Evolutionary conservation across 2,329 filamentous ascomycete species (phyloP), one percentile per base, ranked within the genome.

Genomic region (Stagonosporopsis cucurbitacearum): DNA sequence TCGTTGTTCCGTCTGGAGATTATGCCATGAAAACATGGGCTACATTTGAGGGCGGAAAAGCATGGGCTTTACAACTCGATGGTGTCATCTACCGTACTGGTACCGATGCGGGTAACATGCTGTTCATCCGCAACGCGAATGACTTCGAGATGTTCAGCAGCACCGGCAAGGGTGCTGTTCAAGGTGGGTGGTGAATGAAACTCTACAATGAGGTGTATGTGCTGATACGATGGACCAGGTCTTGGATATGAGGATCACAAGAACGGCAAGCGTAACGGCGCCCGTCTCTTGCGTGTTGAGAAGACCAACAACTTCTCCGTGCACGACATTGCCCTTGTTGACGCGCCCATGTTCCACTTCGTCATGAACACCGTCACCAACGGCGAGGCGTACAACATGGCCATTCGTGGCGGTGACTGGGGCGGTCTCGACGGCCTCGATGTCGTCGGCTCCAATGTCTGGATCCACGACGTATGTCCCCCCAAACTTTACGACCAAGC

Each of bases 341-440:
- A 84, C 63, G 71, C 80, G 0, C 81, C 81, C 4, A 65, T 77
- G 13, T 83, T 82, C 68, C 82, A 84, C 63, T 78, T 84, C 46
- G 74, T 73, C 9, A 63, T 84, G 51, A 80, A 83, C 58, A 82
- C 78, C 4, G 82, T 79, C 65, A 71, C 73, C 15, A 80, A 81
- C 61, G 82, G 82, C 12, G 82, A 85, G 65, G 68, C 83, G 3
- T 85, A 84, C 69, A 84, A 84, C 59, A 78, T 84, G 77, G 80
- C 79, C 8, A 81, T 85, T 52, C 79, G 81, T 4, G 82, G 82
- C 40, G 82, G 77, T 3, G 75, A 84, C 51, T 67, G 72, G 56
- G 82, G 82, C 43, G 82, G 81, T 42, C 70, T 86, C 5, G 84
- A 86, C 64, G 84, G 84, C 3, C 77, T 86, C 52, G 81, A 86